phyloP scores from a whole-genome alignment of 2,329 filamentous ascomycete genomes.

The Alternaria triticina region DNA sequence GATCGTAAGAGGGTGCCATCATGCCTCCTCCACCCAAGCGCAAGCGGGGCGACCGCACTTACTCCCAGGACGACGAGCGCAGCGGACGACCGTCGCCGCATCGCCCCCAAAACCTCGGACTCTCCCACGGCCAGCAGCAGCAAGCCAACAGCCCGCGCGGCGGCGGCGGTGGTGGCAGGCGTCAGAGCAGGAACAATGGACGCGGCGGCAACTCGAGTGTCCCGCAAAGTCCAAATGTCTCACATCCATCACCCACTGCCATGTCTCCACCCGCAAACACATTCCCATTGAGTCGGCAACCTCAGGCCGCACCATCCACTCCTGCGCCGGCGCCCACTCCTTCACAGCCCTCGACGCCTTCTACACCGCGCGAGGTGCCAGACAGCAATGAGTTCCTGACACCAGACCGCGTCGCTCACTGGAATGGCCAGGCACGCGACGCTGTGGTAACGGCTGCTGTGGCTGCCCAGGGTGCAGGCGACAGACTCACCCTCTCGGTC shows the following conservation, averaged over 20 bases:
- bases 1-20: conserved; percentile 27
- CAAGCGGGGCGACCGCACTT: conserved; percentile 59
- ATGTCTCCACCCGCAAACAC: conserved; percentile 38
- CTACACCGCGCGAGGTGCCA: conserved; percentile 24
- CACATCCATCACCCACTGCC: conserved; percentile 39
- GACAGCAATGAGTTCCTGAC: conserved; percentile 81
- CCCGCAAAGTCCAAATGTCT: conserved; percentile 38
- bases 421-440: conserved; percentile 71
- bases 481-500: conserved; percentile 70
- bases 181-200: conserved; percentile 35
- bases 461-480: conserved; percentile 70
- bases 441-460: conserved; percentile 70
- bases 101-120: conserved; percentile 56
- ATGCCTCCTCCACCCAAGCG: conserved; percentile 65
- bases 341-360: conserved; percentile 44
- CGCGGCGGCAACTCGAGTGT: conserved; percentile 36
- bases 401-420: conserved; percentile 69
- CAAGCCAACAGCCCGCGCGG: conserved; percentile 38
- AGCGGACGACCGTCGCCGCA: conserved; percentile 57
- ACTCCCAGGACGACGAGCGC: conserved; percentile 52
- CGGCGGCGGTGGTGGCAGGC: conserved; percentile 34
- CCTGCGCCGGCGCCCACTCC: conserved; percentile 16
- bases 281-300: conserved; percentile 23
- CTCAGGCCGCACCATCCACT: conserved; percentile 25
- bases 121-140: conserved; percentile 57